Evolutionary conservation across 192 early-diverging fungal species (phyloP).

Genomic region (Linnemannia schmuckeri): DNA sequence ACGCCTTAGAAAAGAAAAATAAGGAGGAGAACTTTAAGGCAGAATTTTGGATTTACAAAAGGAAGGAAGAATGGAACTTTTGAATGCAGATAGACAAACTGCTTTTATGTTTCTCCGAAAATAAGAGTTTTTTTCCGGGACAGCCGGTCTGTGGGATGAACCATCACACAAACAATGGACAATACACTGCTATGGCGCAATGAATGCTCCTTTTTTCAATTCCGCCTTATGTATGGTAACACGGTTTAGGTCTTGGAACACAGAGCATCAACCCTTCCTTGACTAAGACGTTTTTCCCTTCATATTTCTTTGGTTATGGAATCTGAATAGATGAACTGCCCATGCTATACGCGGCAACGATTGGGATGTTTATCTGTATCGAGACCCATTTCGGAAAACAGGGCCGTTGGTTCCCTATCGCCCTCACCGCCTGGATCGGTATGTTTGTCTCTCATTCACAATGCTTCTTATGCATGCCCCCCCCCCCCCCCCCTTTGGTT

Average conservation of each 20-base stretch:
- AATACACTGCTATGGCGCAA: no score
- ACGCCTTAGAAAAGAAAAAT: background rate
- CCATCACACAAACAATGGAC: no score
- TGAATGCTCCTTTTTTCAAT: no score
- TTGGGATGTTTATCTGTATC: constrained; percentile 52
- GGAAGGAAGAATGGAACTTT: no score
- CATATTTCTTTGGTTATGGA: background rate
- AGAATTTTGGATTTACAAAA: no score
- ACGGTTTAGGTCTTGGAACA: no score
- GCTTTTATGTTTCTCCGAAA: background rate
- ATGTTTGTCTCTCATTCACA: background rate
- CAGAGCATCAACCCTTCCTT: background rate
- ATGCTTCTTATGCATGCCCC: no score
- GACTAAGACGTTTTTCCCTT: background rate
- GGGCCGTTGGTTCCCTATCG: constrained; percentile 60
- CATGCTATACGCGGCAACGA: constrained; percentile 46
- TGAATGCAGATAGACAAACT: background rate
- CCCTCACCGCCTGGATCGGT: constrained; percentile 60
- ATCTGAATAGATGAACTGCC: constrained; percentile 36
- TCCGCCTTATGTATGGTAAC: no score
- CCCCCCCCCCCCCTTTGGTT: background rate
- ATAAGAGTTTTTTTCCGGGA: no score
- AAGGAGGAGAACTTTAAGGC: no score
- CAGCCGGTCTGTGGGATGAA: no score
- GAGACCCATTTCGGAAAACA: constrained; percentile 55